phyloP scores from a whole-genome alignment of 2,329 filamentous ascomycete genomes.

The Endocalyx cinctus region DNA sequence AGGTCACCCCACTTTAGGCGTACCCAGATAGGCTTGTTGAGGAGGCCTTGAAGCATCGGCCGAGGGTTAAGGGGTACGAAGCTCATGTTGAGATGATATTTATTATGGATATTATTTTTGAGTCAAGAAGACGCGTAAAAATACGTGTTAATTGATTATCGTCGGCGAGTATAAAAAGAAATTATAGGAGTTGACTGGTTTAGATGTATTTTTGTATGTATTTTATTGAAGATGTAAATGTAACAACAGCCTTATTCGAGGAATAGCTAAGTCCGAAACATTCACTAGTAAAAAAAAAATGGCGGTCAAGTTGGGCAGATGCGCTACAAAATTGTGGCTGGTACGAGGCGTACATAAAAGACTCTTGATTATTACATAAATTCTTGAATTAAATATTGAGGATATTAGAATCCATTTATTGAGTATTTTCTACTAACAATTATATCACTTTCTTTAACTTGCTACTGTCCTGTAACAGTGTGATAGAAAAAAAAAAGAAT shows the following conservation, averaged over 20 bases:
- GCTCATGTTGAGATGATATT: slow-evolving; percentile 31
- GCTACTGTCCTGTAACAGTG: too few relatives aligned
- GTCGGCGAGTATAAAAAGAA: neutral
- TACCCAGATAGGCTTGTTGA: slow-evolving; percentile 86
- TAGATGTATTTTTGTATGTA: neutral
- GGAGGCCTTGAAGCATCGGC: slow-evolving; percentile 91
- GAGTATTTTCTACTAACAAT: neutral
- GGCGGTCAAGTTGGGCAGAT: too few relatives aligned
- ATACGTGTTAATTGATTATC: neutral
- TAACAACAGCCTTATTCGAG: neutral
- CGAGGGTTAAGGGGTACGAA: slow-evolving; percentile 96
- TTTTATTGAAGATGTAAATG: neutral
- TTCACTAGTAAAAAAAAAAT: neutral
- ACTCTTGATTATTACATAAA: neutral
- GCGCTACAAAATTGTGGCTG: too few relatives aligned
- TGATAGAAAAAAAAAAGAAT: too few relatives aligned
- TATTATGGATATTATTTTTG: neutral
- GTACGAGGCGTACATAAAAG: neutral
- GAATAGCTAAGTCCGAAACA: neutral
- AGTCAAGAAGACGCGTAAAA: neutral
- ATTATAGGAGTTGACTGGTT: too few relatives aligned
- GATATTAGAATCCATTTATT: too few relatives aligned
- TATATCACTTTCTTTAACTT: neutral
- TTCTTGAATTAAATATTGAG: neutral
- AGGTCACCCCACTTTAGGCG: slow-evolving; percentile 97